Conservation (phyloP, 2,329 filamentous ascomycete species). For the Dryadomyces quercivorus region DNA sequence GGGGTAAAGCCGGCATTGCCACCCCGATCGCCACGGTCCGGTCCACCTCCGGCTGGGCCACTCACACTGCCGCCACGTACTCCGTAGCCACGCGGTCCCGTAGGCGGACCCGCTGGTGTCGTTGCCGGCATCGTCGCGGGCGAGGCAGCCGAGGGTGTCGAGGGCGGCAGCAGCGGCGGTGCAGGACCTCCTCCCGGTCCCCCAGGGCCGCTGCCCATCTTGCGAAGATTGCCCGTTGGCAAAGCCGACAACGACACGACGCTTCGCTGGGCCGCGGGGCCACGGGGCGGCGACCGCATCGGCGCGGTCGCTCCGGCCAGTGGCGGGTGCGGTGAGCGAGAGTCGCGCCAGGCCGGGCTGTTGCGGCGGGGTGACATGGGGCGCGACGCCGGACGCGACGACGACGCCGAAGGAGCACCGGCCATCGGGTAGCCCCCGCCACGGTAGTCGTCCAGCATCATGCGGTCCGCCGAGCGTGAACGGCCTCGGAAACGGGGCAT, state of each 20-base stretch:
- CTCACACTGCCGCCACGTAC: background rate
- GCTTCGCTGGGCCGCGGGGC: background rate
- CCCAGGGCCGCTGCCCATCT: background rate
- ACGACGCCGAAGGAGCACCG: constrained; percentile 21
- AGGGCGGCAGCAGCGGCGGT: background rate
- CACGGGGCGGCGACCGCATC: background rate
- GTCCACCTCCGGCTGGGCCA: background rate
- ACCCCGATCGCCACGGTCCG: background rate
- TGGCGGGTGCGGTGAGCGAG: too few relatives aligned
- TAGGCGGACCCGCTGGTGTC: constrained; percentile 17
- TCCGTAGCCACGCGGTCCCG: constrained; percentile 10
- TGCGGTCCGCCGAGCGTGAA: constrained; percentile 18
- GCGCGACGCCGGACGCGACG: constrained; percentile 28
- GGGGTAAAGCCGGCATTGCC: background rate
- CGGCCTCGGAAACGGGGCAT: constrained; percentile 34
- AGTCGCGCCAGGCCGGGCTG: constrained; percentile 18
- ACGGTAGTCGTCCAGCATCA: background rate
- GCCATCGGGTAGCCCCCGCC: constrained; percentile 13
- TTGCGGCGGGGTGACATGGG: constrained; percentile 42
- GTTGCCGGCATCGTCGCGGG: constrained; percentile 17
- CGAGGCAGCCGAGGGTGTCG: constrained; percentile 16
- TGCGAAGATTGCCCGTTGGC: background rate
- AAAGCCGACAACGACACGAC: background rate
- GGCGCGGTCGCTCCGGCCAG: background rate
- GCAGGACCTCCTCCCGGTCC: background rate